Base-by-base conservation (phyloP, 345 rosid species). In the Camelina hispida region DNA sequence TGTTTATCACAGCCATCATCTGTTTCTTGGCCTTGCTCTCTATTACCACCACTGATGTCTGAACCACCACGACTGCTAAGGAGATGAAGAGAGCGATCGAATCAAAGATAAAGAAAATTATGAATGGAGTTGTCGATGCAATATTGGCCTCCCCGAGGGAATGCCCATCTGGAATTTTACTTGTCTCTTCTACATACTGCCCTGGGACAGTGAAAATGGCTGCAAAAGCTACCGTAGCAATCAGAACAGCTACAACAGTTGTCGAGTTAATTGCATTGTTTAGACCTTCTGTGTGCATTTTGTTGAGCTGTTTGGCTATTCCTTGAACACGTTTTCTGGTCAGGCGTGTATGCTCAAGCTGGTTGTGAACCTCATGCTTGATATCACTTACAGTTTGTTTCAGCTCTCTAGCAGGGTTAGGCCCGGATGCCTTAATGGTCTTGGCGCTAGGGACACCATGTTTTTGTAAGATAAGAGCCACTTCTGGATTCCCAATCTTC, bases 11-110 rank as follows among this genome's bases (percentile, higher is more conserved):
- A 6, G 91, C 89, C 97, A 92, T 90, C 93, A 90, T 78, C 61
- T 90, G 92, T 84, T 88, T 92, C 89, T 92, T 92, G 6, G 94
- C 96, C 73, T 86, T 90, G 85, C 89, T 88, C 78, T 90, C 96
- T 61, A 87, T 92, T 16, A 92, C 93, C 17, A 92, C 94, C 38
- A 92, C 92, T 1, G 97, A 90, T 9, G 97, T 92, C 80, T 90
- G 96, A 58, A 92, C 93, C 73, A 88, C 92, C 58, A 92, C 93
- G 2, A 90, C 97, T 0, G 96, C 97, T 9, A 92, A 74, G 9
- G 96, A 92, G 71, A 92, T 92, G 83, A 92, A 92, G 70, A 92
- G 93, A 2, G 97, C 93, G 1, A 90, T 47, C 0, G 96, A 89
- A 28, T 92, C 93, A 44, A 92, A 92, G 73, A 92, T 63, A 79